Evolutionary conservation across 768 basidiomycete species (phyloP).

Genomic region (Paxillus involutus): DNA sequence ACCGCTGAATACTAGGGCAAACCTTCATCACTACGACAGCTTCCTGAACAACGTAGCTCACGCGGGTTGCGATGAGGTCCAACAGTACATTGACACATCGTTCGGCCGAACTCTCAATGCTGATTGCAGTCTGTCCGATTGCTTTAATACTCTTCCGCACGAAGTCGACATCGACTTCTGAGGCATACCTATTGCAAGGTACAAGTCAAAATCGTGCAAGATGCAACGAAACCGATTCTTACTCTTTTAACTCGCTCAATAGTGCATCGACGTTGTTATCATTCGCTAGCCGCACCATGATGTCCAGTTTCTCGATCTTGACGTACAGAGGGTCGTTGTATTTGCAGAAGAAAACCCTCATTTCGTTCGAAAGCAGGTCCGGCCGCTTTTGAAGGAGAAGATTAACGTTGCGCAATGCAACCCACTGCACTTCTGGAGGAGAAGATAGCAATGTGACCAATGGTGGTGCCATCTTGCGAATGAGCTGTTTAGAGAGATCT

Average conservation of each 20-base stretch:
- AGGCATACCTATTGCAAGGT: constrained; percentile 69
- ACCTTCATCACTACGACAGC: constrained; percentile 99
- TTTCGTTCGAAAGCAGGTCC: constrained; percentile 90
- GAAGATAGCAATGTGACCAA: constrained; percentile 93
- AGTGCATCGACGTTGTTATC: constrained; percentile 95
- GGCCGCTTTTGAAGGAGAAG: constrained; percentile 91
- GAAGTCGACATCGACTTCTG: constrained; percentile 98
- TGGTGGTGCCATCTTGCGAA: constrained; percentile 98
- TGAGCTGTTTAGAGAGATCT: constrained; percentile 79
- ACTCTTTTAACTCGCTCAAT: constrained; percentile 96
- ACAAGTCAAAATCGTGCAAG: constrained; percentile 2
- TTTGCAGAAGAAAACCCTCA: constrained; percentile 99
- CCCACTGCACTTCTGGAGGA: constrained; percentile 98
- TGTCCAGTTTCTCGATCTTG: constrained; percentile 97
- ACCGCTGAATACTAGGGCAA: constrained; percentile 6
- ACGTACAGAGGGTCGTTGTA: constrained; percentile 99
- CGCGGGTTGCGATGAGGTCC: constrained; percentile 88
- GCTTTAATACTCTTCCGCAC: constrained; percentile 93
- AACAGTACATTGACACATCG: constrained; percentile 92
- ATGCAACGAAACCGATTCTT: constrained; percentile 26
- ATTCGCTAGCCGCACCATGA: constrained; percentile 91
- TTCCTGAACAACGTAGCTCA: constrained; percentile 98
- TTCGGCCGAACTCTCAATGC: constrained; percentile 90
- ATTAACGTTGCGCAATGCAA: constrained; percentile 95
- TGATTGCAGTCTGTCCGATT: constrained; percentile 94